Base-by-base conservation (phyloP, 345 rosid genomes). In the Mangifera indica region DNA sequence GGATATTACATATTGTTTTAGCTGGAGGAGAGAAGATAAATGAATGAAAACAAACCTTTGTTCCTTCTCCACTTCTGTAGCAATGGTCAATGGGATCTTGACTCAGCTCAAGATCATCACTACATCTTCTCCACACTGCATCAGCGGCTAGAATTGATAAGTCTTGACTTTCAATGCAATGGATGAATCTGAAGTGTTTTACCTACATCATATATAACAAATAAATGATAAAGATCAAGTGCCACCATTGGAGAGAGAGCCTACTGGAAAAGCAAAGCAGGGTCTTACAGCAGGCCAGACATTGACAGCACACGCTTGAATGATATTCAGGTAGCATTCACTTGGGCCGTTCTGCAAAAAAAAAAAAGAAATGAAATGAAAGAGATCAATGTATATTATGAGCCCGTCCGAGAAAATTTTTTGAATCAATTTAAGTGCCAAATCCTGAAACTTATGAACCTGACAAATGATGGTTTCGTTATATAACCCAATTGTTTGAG, bases 271-370 rank as follows among this genome's bases (percentile, higher is more conserved):
- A 10, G 51, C 14, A 46, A 15, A 15, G 1, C 53, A 49, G 15
- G 17, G 24, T 62, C 37, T 76, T 72, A 87, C 91, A 61, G 60
- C 76, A 0, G 91, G 92, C 84, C 72, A 86, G 49, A 68, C 42
- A 17, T 48, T 72, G 60, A 91, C 85, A 76, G 80, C 82, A 52
- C 93, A 91, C 2, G 97, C 93, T 24, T 91, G 85, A 13, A 89
- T 78, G 1, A 80, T 73, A 55, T 88, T 92, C 15, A 91, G 73
- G 54, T 81, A 81, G 73, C 95, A 91, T 76, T 91, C 97, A 61
- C 85, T 84, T 56, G 82, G 81, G 18, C 95, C 97, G 58, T 89
- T 95, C 95, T 89, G 79, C 66, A 49, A 32, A n/a, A n/a, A n/a
- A n/a, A n/a, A n/a, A n/a, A n/a, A n/a, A n/a, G n/a, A n/a, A 2